Evolutionary conservation across 768 basidiomycete species (phyloP), one percentile per base, ranked within the genome.

Genomic region (Mycena capillaripes): DNA sequence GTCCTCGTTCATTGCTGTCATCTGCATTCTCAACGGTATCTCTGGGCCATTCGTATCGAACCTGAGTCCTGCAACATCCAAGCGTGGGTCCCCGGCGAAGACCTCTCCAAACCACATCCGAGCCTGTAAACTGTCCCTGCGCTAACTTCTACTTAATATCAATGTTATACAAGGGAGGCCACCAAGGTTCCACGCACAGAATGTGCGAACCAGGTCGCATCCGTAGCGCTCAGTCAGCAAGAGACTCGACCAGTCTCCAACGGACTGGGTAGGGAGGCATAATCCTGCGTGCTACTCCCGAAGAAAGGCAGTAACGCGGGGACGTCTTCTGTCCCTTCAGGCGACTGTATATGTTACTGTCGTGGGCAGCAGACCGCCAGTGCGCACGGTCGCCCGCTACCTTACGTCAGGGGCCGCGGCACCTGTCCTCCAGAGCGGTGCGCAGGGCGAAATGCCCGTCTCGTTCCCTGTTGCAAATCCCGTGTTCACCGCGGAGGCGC

Each of bases 231-330:
- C 34, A 66, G 71, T 38, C 62, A 69, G 4, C 60, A 69, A n/a
- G n/a, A n/a, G n/a, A n/a, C 58, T 74, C 46, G 63, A 66, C 38
- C 63, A 74, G 46, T 70, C 70, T n/a, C n/a, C n/a, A n/a, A n/a
- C n/a, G n/a, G n/a, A n/a, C n/a, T n/a, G n/a, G n/a, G n/a, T 53
- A 32, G 68, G 34, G 68, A 74, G 36, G 50, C 70, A 10, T 66
- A 70, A 32, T 29, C n/a, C n/a, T n/a, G n/a, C n/a, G n/a, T n/a
- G n/a, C n/a, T n/a, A n/a, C n/a, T 55, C 48, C 23, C 70, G n/a
- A 58, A 59, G 9, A 32, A n/a, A 5, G 63, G 67, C n/a, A n/a
- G n/a, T n/a, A n/a, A 7, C 4, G 4, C 59, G 66, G 2, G 29
- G 6, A 1, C 4, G n/a, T n/a, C n/a, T n/a, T n/a, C n/a, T 67